phyloP scores from a whole-genome alignment of 352 stramenopile genomes.

The Pythium diclinum region DNA sequence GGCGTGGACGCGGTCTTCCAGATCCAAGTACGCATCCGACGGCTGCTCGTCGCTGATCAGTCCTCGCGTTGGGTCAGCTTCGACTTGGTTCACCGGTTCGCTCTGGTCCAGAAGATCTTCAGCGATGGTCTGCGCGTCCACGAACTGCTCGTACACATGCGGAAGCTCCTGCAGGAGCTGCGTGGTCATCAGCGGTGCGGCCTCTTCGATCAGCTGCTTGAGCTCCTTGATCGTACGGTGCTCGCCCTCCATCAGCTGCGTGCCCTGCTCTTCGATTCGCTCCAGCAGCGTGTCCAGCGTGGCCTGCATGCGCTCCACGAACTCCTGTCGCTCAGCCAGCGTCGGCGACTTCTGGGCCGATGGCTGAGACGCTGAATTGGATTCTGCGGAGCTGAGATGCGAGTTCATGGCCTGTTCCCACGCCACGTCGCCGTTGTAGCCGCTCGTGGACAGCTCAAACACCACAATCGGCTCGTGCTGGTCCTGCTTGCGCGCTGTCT shows the following conservation, averaged over 20 bases:
- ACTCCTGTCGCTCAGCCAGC: conserved; percentile 17
- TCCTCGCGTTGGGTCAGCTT: neutral
- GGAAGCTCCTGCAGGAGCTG: conserved; percentile 22
- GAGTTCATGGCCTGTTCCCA: conserved; percentile 5
- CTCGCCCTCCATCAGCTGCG: conserved; percentile 19
- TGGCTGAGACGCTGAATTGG: neutral
- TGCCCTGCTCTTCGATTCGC: conserved; percentile 20
- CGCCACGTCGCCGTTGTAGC: conserved; percentile 13
- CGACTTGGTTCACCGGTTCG: conserved; percentile 4
- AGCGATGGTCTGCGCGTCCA: conserved; percentile 25
- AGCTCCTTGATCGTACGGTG: conserved; percentile 25
- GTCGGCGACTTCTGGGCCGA: conserved; percentile 7
- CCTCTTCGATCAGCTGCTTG: conserved; percentile 26
- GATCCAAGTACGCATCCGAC: conserved; percentile 42
- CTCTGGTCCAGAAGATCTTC: conserved; percentile 27
- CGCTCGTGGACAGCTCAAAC: conserved; percentile 16
- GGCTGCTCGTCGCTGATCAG: conserved; percentile 27
- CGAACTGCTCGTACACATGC: conserved; percentile 27
- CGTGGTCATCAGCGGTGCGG: conserved; percentile 20
- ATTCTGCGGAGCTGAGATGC: neutral
- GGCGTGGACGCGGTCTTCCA: conserved; percentile 48
- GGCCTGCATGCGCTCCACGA: conserved; percentile 20
- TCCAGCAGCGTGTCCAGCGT: conserved; percentile 26
- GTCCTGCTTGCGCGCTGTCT: neutral
- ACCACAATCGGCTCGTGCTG: conserved; percentile 2